Percentiles rank a stretch among this genome's conserved stretches.
phyloP scores from a whole-genome alignment of 2,329 filamentous ascomycete genomes.

The Neofusicoccum parvum region DNA sequence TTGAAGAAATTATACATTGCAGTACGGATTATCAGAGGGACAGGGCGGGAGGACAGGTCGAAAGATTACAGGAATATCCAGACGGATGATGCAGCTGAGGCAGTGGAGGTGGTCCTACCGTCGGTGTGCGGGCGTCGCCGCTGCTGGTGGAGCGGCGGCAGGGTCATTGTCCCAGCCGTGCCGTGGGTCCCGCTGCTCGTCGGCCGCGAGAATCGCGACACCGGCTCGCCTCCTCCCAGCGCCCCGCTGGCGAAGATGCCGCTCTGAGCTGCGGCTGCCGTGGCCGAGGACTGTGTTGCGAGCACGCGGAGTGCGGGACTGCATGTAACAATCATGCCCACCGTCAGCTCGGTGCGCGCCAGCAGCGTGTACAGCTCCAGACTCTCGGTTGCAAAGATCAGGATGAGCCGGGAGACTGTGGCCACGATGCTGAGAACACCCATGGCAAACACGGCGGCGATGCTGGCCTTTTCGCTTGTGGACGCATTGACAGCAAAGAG shows the following conservation, averaged over 20 bases:
- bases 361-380: conserved; percentile 1
- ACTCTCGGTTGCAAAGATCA: neutral
- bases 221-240: neutral
- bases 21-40: neutral
- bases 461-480: neutral
- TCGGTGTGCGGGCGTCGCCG: neutral
- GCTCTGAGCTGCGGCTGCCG: neutral
- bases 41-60: neutral
- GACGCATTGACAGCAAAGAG: neutral
- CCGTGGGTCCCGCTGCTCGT: neutral
- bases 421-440: conserved; percentile 1
- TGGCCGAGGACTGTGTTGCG: neutral
- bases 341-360: neutral
- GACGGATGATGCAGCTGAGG: neutral
- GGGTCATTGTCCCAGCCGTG: neutral
- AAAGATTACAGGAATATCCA: neutral
- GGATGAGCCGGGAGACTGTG: neutral
- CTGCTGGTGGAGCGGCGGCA: neutral
- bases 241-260: neutral
- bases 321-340: conserved; percentile 1
- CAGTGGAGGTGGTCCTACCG: conserved; percentile 1
- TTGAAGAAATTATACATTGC: neutral
- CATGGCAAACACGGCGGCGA: neutral
- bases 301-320: neutral
- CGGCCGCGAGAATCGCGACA: neutral